Evolutionary conservation across 2,329 filamentous ascomycete species (phyloP), one percentile per base, ranked within the genome.

Genomic region (Sporothrix humicola): DNA sequence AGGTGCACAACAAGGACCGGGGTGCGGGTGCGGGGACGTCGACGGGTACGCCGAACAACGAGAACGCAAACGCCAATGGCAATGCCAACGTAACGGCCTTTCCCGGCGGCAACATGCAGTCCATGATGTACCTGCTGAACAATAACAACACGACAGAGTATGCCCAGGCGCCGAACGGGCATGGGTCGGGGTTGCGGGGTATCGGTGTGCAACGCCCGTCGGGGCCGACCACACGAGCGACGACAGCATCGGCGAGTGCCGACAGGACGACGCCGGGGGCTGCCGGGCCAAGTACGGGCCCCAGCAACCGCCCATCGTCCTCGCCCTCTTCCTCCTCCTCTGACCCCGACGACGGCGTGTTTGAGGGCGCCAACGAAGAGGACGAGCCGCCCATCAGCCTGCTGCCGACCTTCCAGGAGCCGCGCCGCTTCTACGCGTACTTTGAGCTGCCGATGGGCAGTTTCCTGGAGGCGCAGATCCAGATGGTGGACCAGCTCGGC

Each of bases 1-100:
- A 95, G 81, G 84, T 91, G 54, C 72, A 77, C 48, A 72, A 73
- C 12, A 72, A 71, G n/a, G 69, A 56, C 12, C 9, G 44, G n/a
- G 31, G 12, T n/a, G 31, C 50, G n/a, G 26, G 17, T 20, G 15
- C 68, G 31, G 6, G 9, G 26, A 37, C 31, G 31, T 37, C 31
- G 31, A 37, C 31, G 31, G 31, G 31, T 5, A 7, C 31, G 31
- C 31, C 31, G 31, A 37, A 7, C 31, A 37, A 37, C 7, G 31
- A 37, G 31, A 44, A 26, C 26, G 10, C 12, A 15, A 23, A 44
- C 20, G 4, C 26, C 42, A 48, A 66, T 15, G 61, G n/a, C 12
- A 26, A 54, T n/a, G 23, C 72, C 12, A 26, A 54, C 10, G 23
- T 70, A 3, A 50, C 69, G 4, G 31, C 31, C 31, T 37, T 37